Evolutionary conservation across 805 yeast genomes (phyloP), one percentile per base, ranked within the genome.

Genomic region (Pichia insulana): DNA sequence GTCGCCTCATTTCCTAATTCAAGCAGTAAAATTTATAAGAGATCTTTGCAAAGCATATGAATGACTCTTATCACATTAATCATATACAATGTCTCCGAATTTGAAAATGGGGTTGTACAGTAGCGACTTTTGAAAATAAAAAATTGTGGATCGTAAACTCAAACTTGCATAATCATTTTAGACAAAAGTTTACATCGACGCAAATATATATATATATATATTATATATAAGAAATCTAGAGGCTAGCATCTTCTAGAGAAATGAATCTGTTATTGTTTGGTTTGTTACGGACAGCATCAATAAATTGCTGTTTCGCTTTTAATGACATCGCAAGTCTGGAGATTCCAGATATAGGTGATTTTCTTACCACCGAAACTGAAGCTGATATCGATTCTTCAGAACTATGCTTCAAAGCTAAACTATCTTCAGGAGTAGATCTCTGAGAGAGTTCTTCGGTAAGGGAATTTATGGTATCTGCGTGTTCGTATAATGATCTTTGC

Each of bases 401-500:
- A 28, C 6, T 5, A 12, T 12, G 15, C 13, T 28, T 12, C 5
- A n/a, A 12, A 28, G 31, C 34, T n/a, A n/a, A n/a, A n/a, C n/a
- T n/a, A n/a, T n/a, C n/a, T n/a, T n/a, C n/a, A n/a, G n/a, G n/a
- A n/a, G 26, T 34, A 2, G 19, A n/a, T 28, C 5, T n/a, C 10
- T 28, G 15, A 5, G 18, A 13, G 1, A 34, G 11, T 3, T 27
- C 26, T 17, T 34, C 13, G n/a, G 31, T 28, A 2, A 42, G 26
- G 2, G 38, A 4, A 19, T 10, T 11, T 3, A 42, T 34, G 6
- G 30, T 38, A 5, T 43, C 46, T 4, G 46, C 43, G 28, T 43
- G 46, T 9, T 8, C 8, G 36, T 43, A 39, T 13, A 43, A 18
- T 19, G 27, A 19, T 17, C 52, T 36, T 39, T 62, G 62, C 17